These are phyloP conservation scores for Coniosporium apollinis DNA, from an alignment of 495 filamentous ascomycete genomes.

Conservation along the genomic window DNA sequence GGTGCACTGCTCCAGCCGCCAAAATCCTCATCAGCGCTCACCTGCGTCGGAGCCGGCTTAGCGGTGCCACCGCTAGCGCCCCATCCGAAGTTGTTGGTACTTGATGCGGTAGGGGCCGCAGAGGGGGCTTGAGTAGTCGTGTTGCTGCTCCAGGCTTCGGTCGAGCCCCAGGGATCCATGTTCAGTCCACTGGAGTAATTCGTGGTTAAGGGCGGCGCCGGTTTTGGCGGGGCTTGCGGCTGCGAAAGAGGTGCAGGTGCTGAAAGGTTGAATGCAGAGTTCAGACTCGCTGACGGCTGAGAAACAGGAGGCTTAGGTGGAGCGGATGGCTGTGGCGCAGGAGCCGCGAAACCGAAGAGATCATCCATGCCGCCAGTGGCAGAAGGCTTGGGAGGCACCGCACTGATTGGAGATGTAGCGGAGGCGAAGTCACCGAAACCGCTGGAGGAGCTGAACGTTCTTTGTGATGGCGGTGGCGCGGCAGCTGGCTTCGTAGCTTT, in stretches of 20 bases:
- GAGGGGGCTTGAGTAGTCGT: constrained; percentile 9
- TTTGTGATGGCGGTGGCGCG: constrained; percentile 13
- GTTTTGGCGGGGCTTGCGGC: constrained; percentile 16
- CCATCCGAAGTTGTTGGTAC: not conserved
- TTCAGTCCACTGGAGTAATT: no score
- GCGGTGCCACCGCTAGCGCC: constrained; percentile 2
- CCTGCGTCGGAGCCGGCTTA: constrained; percentile 15
- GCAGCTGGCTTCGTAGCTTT: not conserved
- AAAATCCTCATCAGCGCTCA: constrained; percentile 79
- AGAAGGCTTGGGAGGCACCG: constrained; percentile 40
- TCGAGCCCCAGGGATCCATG: constrained; percentile 31
- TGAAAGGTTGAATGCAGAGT: constrained; percentile 72
- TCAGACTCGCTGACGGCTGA: constrained; percentile 29
- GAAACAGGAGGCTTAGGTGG: constrained; percentile 27
- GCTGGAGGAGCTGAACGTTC: constrained; percentile 4
- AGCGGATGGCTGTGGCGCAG: constrained; percentile 12
- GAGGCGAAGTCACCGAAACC: constrained; percentile 26
- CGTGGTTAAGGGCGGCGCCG: constrained; percentile 13
- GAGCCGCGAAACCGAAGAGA: constrained; percentile 63
- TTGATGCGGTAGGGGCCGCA: not conserved
- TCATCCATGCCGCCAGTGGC: constrained; percentile 43
- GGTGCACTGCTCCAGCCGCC: constrained; percentile 75
- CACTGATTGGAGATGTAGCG: constrained; percentile 11
- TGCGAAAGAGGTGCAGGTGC: constrained; percentile 24
- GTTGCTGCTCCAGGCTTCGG: constrained; percentile 24